Conservation (phyloP, 192 early-diverging fungal genomes). For the Podila clonocystis region DNA sequence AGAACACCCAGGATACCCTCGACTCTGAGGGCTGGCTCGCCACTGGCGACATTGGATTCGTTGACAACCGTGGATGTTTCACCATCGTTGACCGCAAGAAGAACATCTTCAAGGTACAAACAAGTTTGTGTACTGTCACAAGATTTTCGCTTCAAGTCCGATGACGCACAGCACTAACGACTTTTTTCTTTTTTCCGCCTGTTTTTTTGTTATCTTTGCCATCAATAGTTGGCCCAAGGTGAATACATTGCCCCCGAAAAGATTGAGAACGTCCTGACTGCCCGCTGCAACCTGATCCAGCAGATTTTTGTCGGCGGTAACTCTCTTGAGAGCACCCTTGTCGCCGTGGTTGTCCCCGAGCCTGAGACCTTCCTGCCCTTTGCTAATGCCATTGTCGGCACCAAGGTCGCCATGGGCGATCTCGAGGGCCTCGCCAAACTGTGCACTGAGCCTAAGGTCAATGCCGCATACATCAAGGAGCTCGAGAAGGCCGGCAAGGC, state of each 20-base stretch:
- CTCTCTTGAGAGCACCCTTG: conserved; percentile 55
- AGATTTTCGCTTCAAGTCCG: background rate
- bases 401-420: conserved; percentile 33
- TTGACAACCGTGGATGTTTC: conserved; percentile 76
- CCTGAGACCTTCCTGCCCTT: conserved; percentile 57
- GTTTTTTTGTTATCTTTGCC: conserved; percentile 41
- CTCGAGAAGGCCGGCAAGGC: conserved; percentile 66
- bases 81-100: conserved; percentile 88
- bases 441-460: conserved; percentile 59
- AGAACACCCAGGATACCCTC: conserved; percentile 83
- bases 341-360: conserved; percentile 65
- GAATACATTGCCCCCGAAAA: conserved; percentile 96
- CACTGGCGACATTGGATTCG: conserved; percentile 84
- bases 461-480: conserved; percentile 59
- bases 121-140: background rate
- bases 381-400: conserved; percentile 52
- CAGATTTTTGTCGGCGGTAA: conserved; percentile 69
- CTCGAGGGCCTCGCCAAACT: conserved; percentile 56
- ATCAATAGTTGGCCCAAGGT: conserved; percentile 64
- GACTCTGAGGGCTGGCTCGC: conserved; percentile 89
- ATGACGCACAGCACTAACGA: background rate
- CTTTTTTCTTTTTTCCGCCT: conserved; percentile 18
- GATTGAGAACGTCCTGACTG: conserved; percentile 73
- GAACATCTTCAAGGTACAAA: conserved; percentile 75
- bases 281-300: conserved; percentile 51